Conservation (phyloP, 495 filamentous ascomycete genomes). For the Pseudomonodictys pantanalensis region DNA sequence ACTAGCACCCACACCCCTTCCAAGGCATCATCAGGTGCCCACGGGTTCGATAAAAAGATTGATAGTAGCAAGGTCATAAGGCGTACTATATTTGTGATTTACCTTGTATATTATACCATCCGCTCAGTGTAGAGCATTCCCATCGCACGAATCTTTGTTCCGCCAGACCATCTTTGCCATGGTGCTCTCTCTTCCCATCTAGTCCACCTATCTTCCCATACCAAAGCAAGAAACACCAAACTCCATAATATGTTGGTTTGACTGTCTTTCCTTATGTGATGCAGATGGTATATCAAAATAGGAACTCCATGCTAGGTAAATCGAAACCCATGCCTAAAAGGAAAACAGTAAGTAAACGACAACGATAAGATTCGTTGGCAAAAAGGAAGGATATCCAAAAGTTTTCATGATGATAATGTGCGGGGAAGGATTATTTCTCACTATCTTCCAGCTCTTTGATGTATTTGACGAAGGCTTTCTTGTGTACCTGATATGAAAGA, state of each 20-base stretch:
- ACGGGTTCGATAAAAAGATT: too few relatives aligned
- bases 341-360: not conserved
- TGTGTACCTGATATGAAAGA: constrained; percentile 65
- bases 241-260: not conserved
- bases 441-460: constrained; percentile 69
- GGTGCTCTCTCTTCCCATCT: not conserved
- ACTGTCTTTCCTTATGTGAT: too few relatives aligned
- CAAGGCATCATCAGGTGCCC: too few relatives aligned
- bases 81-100: too few relatives aligned
- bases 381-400: not conserved
- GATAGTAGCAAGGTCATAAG: too few relatives aligned
- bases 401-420: not conserved
- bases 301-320: not conserved
- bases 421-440: constrained; percentile 4
- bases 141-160: too few relatives aligned
- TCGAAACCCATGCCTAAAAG: not conserved
- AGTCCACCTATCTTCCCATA: not conserved
- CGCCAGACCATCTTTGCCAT: not conserved
- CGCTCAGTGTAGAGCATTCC: too few relatives aligned
- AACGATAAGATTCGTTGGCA: not conserved
- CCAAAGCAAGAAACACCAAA: not conserved
- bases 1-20: too few relatives aligned
- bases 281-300: not conserved
- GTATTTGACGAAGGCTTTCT: constrained; percentile 95
- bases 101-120: too few relatives aligned